These are phyloP conservation scores for Theobroma cacao DNA, from an alignment of 345 rosid genomes.

Conservation along the genomic window DNA sequence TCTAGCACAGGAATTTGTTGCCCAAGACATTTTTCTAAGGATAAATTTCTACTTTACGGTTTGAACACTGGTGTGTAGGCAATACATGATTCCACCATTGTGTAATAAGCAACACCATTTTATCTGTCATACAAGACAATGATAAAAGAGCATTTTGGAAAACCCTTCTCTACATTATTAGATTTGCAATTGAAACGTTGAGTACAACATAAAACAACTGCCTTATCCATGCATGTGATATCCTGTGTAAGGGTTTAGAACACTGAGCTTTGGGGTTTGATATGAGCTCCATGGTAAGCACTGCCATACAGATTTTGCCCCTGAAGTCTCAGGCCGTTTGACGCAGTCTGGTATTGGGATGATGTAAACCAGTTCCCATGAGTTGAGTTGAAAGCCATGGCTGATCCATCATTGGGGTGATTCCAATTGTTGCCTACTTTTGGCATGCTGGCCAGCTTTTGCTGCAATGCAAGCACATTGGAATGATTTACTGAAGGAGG, in stretches of 20 bases:
- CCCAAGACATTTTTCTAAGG: neutral
- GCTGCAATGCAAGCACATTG: conserved; percentile 18
- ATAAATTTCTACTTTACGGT: neutral
- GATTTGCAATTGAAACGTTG: neutral
- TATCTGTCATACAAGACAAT: neutral
- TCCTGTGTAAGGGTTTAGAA: conserved; percentile 26
- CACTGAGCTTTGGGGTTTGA: conserved; percentile 30
- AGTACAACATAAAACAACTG: conserved; percentile 1
- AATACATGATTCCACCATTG: neutral
- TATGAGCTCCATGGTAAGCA: conserved; percentile 25
- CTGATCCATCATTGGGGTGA: conserved; percentile 23
- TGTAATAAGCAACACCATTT: neutral
- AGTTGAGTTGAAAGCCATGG: conserved; percentile 27
- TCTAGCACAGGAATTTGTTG: neutral
- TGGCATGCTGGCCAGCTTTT: conserved; percentile 20
- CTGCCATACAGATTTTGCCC: conserved; percentile 30
- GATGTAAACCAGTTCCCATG: conserved; percentile 28
- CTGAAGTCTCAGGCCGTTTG: conserved; percentile 28
- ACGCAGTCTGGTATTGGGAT: conserved; percentile 28
- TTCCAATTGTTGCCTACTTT: conserved; percentile 26
- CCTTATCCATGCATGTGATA: conserved; percentile 24
- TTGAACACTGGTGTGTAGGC: neutral
- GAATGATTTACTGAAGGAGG: conserved; percentile 17
- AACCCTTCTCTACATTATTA: conserved; percentile 2
- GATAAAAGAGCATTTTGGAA: neutral